Evolutionary conservation across 768 basidiomycete genomes (phyloP), one percentile per base, ranked within the genome.

Genomic region (Boletus rubroflammeus): DNA sequence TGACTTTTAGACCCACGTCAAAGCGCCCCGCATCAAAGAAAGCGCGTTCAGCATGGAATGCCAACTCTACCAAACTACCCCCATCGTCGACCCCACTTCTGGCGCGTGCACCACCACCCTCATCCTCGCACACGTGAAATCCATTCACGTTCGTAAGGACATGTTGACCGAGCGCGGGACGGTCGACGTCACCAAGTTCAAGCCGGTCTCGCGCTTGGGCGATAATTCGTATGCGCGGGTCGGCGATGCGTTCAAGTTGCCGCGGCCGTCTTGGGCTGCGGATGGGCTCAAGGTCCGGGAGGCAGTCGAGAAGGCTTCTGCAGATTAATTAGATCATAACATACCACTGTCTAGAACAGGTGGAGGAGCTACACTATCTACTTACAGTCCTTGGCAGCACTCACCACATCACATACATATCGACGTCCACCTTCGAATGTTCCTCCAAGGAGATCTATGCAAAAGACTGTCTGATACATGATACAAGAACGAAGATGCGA

Each of bases 1-100:
- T 21, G 11, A n/a, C 10, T n/a, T 7, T 25, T 25, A 25, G 76
- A 56, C 55, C 5, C 57, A 67, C 41, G 73, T 78, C 5, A 73
- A 71, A 57, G 67, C 77, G 2, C 50, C 76, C 1, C 65, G 76
- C 17, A 74, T 78, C 38, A 67, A 70, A 45, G 76, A 78, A 50
- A 77, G 75, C 53, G 77, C 76, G 8, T 76, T 78, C 62, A 75
- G 70, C 61, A 75, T 78, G 75, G 77, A 78, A 54, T 78, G 77
- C 62, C 65, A 76, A 50, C 69, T 77, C 19, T 69, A 63, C 55
- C 65, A 77, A 43, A 55, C 62, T 0, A 54, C 68, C 25, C 70
- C 74, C 25, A 71, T 77, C 60, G 47, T 55, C 19, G 62, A 73
- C 28, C 71, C 74, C 8, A 45, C 49, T 10, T 63, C 67, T 3